phyloP scores from a whole-genome alignment of 257 asterid species.

The Petunia secreta region DNA sequence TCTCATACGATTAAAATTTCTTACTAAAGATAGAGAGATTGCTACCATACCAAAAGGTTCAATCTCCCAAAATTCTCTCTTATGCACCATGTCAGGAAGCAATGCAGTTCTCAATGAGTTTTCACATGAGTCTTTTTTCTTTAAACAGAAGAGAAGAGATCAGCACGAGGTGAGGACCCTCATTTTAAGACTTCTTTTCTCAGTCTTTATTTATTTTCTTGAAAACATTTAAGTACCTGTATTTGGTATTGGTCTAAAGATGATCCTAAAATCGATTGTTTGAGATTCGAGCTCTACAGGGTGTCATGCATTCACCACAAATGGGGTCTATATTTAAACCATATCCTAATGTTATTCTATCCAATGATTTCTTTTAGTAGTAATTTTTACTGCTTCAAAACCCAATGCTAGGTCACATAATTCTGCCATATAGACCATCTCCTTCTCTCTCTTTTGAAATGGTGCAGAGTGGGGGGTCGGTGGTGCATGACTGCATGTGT shows the following conservation, averaged over 20 bases:
- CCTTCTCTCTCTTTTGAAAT: conserved; percentile 9
- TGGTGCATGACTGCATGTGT: conserved; percentile 30
- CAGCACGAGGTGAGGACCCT: conserved; percentile 4
- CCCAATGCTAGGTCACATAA: conserved; percentile 28
- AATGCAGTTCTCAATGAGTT: conserved; percentile 11
- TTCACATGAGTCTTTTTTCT: not conserved
- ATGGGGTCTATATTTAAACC: conserved; percentile 21
- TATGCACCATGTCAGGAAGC: conserved; percentile 39
- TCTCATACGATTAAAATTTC: no score
- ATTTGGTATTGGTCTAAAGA: conserved; percentile 33
- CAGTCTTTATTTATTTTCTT: conserved; percentile 15
- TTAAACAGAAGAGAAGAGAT: conserved; percentile 9
- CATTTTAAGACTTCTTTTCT: not conserved
- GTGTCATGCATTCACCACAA: conserved; percentile 35
- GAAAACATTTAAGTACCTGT: not conserved
- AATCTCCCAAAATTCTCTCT: conserved; percentile 29
- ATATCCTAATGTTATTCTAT: not conserved
- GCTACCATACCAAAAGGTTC: not conserved
- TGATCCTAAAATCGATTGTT: conserved; percentile 28
- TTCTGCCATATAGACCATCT: conserved; percentile 3
- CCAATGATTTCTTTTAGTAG: not conserved
- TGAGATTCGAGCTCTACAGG: conserved; percentile 49
- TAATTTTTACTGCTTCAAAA: conserved; percentile 29
- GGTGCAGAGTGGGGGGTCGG: conserved; percentile 11
- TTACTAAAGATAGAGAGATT: no score